Conservation (phyloP, 2,329 filamentous ascomycete genomes). For the Pyrenochaeta sp. region DNA sequence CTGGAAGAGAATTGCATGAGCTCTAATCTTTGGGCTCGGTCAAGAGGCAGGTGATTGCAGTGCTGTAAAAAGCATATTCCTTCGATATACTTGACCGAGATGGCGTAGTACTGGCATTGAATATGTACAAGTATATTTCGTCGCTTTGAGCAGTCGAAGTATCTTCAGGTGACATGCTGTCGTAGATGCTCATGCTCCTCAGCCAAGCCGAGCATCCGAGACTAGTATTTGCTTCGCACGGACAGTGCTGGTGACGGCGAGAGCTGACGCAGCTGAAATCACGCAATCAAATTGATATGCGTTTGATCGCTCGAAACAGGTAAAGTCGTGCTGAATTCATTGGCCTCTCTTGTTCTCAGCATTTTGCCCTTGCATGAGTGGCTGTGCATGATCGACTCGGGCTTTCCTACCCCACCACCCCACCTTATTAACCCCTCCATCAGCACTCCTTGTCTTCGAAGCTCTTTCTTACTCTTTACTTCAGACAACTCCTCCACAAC, state of each 20-base stretch:
- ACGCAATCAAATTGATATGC: conserved; percentile 18
- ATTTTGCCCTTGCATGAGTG: conserved; percentile 25
- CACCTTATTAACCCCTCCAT: conserved; percentile 13
- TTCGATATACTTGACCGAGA: no score
- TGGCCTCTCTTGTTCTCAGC: conserved; percentile 10
- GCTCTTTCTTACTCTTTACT: conserved; percentile 8
- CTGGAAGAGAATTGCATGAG: background rate
- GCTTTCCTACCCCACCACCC: conserved; percentile 7
- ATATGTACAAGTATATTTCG: no score
- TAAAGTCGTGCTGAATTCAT: conserved; percentile 16
- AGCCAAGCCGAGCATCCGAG: no score
- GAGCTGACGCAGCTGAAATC: conserved; percentile 12
- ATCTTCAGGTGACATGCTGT: no score
- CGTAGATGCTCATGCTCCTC: no score
- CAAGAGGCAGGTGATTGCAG: no score
- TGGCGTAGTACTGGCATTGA: no score
- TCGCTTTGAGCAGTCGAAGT: no score
- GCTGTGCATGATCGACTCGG: conserved; percentile 18
- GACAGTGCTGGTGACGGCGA: no score
- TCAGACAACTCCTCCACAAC: conserved; percentile 4
- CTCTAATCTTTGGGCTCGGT: no score
- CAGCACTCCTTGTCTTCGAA: conserved; percentile 5
- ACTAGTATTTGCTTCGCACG: no score
- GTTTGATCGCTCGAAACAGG: conserved; percentile 2
- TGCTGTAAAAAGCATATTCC: no score